Conservation (phyloP, 108 stramenopile genomes). For the Skeletonema tropicum region DNA sequence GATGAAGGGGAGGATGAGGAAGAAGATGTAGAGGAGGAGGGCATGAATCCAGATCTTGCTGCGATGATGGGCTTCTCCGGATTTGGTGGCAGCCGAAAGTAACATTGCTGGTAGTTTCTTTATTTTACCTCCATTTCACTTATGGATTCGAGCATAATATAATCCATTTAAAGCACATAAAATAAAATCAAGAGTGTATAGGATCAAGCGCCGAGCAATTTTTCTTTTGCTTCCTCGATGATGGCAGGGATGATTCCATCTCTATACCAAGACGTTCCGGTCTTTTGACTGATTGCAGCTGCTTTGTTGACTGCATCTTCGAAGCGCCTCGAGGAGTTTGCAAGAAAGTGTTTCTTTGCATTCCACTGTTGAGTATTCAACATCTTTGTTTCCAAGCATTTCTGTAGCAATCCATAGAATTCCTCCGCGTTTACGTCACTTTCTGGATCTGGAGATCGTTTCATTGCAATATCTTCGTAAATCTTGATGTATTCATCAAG, state of each 20-base stretch:
- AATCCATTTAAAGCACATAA: not conserved
- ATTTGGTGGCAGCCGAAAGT: conserved; percentile 68
- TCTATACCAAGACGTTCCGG: not conserved
- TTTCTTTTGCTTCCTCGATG: not conserved
- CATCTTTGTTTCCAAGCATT: not conserved
- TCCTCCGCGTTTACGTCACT: not conserved
- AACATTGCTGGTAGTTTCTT: not conserved
- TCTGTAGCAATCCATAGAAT: not conserved
- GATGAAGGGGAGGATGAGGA: conserved; percentile 46
- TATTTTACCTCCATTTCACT: not conserved
- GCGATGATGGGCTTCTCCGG: conserved; percentile 96
- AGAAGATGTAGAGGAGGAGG: conserved; percentile 74
- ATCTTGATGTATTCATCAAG: not conserved
- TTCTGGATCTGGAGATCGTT: not conserved
- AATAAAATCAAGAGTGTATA: not conserved
- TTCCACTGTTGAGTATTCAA: not conserved
- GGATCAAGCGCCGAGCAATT: not conserved
- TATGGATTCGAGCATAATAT: not conserved
- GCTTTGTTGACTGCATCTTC: not conserved
- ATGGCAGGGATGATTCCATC: not conserved
- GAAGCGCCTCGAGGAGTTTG: not conserved
- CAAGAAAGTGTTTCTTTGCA: not conserved
- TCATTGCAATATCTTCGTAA: not conserved
- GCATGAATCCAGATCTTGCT: conserved; percentile 82
- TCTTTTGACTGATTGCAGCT: not conserved